Evolutionary conservation across 345 rosid species (phyloP).

Genomic region (Eucalyptus polybractea): DNA sequence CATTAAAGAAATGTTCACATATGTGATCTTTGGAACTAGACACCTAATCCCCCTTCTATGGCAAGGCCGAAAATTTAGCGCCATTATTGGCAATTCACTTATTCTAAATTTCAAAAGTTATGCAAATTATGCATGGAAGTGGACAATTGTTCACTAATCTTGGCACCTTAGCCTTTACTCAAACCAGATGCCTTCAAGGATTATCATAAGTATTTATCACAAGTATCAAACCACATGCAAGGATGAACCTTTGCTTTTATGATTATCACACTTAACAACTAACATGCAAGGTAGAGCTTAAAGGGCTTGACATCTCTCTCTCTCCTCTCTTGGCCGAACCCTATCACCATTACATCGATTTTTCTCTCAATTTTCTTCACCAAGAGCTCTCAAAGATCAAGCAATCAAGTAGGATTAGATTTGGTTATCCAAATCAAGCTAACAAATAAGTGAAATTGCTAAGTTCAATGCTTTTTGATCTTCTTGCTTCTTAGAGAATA

Average conservation of each 20-base stretch:
- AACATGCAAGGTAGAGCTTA: not conserved
- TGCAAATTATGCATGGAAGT: not conserved
- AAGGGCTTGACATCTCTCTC: not conserved
- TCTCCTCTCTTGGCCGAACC: not conserved
- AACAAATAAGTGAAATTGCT: not conserved
- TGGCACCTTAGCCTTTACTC: not conserved
- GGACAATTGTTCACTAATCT: not conserved
- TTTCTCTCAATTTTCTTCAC: not conserved
- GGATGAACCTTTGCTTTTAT: too few relatives aligned
- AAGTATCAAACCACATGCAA: not conserved
- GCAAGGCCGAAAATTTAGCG: not conserved
- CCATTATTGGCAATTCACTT: not conserved
- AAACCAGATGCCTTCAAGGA: too few relatives aligned
- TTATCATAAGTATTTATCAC: not conserved
- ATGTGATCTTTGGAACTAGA: too few relatives aligned
- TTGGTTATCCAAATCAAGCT: not conserved
- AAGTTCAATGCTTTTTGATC: not conserved
- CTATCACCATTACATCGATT: not conserved
- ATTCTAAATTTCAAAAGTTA: too few relatives aligned
- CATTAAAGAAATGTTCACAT: too few relatives aligned
- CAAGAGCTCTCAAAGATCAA: not conserved
- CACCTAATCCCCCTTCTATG: too few relatives aligned
- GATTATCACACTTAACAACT: too few relatives aligned
- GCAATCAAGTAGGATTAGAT: not conserved
- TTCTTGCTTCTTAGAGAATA: not conserved